These are phyloP conservation scores for Trypanosoma boissoni DNA, from an alignment of 208 protist species.

Conservation along the genomic window DNA sequence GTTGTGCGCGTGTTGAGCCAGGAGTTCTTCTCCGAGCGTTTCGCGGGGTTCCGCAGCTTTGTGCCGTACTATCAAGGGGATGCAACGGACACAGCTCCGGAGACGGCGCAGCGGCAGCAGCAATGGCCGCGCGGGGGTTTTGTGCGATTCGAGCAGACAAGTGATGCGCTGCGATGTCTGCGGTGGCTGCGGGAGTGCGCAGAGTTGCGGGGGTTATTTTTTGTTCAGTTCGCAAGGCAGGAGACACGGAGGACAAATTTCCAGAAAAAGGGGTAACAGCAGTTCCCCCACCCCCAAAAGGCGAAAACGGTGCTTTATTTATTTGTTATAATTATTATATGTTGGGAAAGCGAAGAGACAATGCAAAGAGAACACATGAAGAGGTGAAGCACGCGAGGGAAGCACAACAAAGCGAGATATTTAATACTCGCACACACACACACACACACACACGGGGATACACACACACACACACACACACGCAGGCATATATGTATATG, in stretches of 20 bases:
- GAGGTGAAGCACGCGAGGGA: no score
- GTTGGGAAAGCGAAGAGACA: not conserved
- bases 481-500: not conserved
- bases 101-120: not conserved
- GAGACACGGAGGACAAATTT: constrained; percentile 24
- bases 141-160: constrained; percentile 45
- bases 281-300: no score
- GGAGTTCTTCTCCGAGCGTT: constrained; percentile 47
- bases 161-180: constrained; percentile 46
- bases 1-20: constrained; percentile 21
- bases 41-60: constrained; percentile 42
- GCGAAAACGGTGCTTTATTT: not conserved
- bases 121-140: constrained; percentile 35
- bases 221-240: constrained; percentile 39
- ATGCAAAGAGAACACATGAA: no score
- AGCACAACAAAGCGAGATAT: no score
- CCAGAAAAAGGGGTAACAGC: not conserved
- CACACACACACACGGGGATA: no score
- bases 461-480: no score
- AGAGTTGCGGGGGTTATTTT: constrained; percentile 24
- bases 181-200: constrained; percentile 40
- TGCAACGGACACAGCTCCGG: no score
- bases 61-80: constrained; percentile 41
- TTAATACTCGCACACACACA: no score
- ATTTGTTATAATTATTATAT: not conserved